Evolutionary conservation across 371 early-diverging fungal species (phyloP).

Genomic region (Mortierella sp.): DNA sequence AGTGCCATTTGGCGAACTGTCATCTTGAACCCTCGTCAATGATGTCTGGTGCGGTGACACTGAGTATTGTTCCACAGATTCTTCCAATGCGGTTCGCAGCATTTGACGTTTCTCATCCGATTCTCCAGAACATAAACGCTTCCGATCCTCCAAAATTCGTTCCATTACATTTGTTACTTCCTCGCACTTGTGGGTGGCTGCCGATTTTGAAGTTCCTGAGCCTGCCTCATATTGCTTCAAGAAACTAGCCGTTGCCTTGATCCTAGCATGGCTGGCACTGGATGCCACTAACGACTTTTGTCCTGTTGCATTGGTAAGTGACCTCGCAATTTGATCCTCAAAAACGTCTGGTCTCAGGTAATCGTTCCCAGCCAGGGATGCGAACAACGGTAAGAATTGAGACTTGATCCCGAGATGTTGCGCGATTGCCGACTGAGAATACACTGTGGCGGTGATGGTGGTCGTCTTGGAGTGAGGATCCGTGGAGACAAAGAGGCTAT

Average conservation of each 20-base stretch:
- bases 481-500: slow-evolving; percentile 49
- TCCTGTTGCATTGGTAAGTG: slow-evolving; percentile 28
- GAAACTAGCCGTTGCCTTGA: slow-evolving; percentile 44
- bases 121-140: slow-evolving; percentile 12
- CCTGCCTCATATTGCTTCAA: slow-evolving; percentile 30
- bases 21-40: no score
- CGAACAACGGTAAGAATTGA: slow-evolving; percentile 60
- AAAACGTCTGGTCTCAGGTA: slow-evolving; percentile 58
- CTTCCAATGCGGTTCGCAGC: slow-evolving; percentile 27
- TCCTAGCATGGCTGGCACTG: slow-evolving; percentile 36
- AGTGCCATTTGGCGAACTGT: no score
- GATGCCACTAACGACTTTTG: slow-evolving; percentile 18
- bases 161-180: slow-evolving; percentile 11
- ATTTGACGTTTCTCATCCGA: slow-evolving; percentile 27
- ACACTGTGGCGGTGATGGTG: slow-evolving; percentile 55
- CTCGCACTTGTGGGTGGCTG: slow-evolving; percentile 6
- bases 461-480: slow-evolving; percentile 20
- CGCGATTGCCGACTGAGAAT: slow-evolving; percentile 57
- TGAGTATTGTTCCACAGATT: slow-evolving; percentile 47
- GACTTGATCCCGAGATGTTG: slow-evolving; percentile 52
- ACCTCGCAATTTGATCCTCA: slow-evolving; percentile 50
- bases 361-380: slow-evolving; percentile 67
- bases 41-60: slow-evolving; percentile 16
- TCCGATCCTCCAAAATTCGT: slow-evolving; percentile 32
- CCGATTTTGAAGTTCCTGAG: slow-evolving; percentile 5